Conservation (phyloP, 179 eudicot genomes). For the Beta lomatogona region DNA sequence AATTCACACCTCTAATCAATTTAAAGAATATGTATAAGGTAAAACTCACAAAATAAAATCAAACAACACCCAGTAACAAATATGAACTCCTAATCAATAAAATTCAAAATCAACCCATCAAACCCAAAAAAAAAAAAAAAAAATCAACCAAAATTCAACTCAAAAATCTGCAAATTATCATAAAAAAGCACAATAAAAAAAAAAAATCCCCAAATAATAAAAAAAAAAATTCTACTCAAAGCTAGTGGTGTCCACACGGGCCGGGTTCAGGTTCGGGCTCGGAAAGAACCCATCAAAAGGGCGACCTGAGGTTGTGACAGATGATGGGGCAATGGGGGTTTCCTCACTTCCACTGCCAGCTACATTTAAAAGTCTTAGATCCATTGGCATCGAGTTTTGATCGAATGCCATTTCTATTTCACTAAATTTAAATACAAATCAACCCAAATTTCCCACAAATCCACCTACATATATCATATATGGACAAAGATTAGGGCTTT, state of each 20-base stretch:
- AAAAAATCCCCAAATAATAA: no score
- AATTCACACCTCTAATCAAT: no score
- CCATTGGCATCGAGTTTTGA: constrained; percentile 64
- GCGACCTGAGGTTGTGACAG: constrained; percentile 45
- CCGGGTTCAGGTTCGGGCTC: constrained; percentile 30
- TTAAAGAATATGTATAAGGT: no score
- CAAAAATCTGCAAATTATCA: no score
- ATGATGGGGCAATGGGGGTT: constrained; percentile 46
- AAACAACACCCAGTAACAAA: no score
- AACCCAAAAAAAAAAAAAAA: no score
- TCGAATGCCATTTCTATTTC: constrained; percentile 57
- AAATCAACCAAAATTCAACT: no score
- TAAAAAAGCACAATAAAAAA: no score
- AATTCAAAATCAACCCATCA: no score
- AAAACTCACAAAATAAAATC: no score
- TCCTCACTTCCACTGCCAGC: constrained; percentile 55
- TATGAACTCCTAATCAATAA: no score
- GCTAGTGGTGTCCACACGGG: constrained; percentile 38
- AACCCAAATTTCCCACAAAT: not conserved
- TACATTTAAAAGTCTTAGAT: constrained; percentile 59
- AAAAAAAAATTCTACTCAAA: no score
- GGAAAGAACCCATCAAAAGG: constrained; percentile 40
- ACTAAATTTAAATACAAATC: constrained; percentile 4
- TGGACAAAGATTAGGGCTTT: not conserved
- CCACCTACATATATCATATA: not conserved